Conservation (phyloP, 305 asterid species). For the Fraxinus latifolia region DNA sequence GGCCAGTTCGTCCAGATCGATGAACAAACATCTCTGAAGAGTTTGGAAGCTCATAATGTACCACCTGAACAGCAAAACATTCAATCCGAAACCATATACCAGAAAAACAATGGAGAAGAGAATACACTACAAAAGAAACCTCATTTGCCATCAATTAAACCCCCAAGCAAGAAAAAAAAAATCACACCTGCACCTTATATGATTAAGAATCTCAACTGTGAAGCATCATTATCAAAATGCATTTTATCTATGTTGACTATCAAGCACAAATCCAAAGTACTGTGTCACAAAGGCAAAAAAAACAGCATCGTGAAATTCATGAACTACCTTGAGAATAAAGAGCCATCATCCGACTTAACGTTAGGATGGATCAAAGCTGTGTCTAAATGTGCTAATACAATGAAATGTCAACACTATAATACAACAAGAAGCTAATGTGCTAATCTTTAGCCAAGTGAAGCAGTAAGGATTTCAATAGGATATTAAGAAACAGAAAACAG, state of each 20-base stretch:
- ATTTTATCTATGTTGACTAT: neutral
- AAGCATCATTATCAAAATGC: neutral
- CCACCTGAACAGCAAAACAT: slow-evolving; percentile 48
- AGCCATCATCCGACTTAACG: neutral
- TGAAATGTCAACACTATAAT: neutral
- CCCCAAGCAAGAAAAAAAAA: neutral
- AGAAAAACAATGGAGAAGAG: neutral
- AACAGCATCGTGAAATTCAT: neutral
- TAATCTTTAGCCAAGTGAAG: neutral
- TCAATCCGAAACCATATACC: slow-evolving; percentile 3
- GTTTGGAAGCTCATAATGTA: slow-evolving; percentile 77
- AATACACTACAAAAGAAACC: neutral
- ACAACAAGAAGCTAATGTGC: neutral
- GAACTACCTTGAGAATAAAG: neutral
- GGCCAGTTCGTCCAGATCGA: slow-evolving; percentile 96
- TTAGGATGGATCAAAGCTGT: neutral
- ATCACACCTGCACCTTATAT: neutral
- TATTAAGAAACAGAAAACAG: neutral
- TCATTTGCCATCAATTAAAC: neutral
- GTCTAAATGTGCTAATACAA: neutral
- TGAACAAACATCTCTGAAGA: slow-evolving; percentile 79
- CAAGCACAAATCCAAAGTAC: neutral
- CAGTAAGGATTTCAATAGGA: neutral
- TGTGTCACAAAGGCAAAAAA: neutral
- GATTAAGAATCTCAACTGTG: slow-evolving; percentile 7